Evolutionary conservation across 2,329 filamentous ascomycete species (phyloP), one percentile per base, ranked within the genome.

Genomic region (Verticillium alfalfae): DNA sequence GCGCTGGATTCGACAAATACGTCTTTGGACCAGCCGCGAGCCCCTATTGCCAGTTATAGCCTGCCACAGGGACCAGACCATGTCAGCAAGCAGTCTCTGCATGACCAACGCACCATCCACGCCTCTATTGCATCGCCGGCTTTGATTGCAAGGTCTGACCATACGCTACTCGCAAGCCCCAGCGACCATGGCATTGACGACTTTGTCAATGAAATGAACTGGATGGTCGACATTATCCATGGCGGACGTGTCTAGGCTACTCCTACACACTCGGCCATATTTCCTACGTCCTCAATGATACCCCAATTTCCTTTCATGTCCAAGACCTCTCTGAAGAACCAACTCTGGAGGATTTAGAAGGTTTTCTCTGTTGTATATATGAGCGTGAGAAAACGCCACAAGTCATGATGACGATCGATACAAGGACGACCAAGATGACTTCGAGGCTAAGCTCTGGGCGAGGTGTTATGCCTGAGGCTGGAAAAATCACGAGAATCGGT

Each of bases 151-250:
- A 45, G 58, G 15, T 45, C 36, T 15, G 61, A 60, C 31, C 55
- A 45, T 15, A 45, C 66, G 1, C 60, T 76, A 16, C 69, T 79
- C 2, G 72, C 71, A 9, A 66, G 70, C 45, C 75, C 75, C 2
- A 70, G 73, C 52, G 75, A 77, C 57, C 70, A 72, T 5, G 74
- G 73, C 26, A 67, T 79, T 5, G 76, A 78, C 56, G 75, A 78
- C 61, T 76, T 79, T 64, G 73, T 70, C 52, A 73, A 65, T 58
- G 83, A 85, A 68, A 72, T 84, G 63, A 76, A 79, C 60, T 84
- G 82, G 81, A 81, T 85, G 70, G 79, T 78, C 12, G 76, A 79
- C 37, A 72, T 77, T 31, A 82, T 85, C 64, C 73, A 74, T 58
- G 72, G 68, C 34, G 75, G 73, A 65, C 66, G 18, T 26, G 45